Conservation (phyloP, 176 grass and related monocot genomes). For the Paspalum vaginatum region DNA sequence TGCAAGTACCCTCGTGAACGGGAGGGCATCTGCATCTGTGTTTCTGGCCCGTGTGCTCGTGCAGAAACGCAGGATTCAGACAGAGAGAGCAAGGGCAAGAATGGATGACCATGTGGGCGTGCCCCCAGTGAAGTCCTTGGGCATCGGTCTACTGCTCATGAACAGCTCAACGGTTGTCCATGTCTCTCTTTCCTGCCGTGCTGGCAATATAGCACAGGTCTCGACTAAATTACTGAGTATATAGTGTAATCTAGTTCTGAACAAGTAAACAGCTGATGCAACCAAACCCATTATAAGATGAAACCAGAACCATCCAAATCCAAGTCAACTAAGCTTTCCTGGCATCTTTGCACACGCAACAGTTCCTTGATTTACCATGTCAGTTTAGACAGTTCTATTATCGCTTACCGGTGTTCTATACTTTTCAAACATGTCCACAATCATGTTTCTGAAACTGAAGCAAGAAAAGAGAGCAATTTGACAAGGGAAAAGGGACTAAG, state of each 20-base stretch:
- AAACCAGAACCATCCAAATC: background rate
- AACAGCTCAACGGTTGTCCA: constrained; percentile 27
- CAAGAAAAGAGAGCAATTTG: background rate
- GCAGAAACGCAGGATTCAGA: constrained; percentile 6
- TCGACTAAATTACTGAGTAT: constrained; percentile 9
- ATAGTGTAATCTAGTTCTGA: background rate
- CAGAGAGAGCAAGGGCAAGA: constrained; percentile 11
- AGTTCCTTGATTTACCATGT: background rate
- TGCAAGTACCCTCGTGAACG: background rate
- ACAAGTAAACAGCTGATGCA: background rate
- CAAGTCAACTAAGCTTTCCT: constrained; percentile 1
- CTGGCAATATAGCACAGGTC: background rate
- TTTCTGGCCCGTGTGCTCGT: background rate
- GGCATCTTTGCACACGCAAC: background rate
- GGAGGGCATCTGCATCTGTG: constrained; percentile 22
- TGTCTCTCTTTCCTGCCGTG: constrained; percentile 5
- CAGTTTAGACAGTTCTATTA: background rate
- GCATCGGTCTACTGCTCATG: background rate
- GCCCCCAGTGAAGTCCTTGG: background rate
- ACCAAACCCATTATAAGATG: background rate
- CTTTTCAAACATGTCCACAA: background rate
- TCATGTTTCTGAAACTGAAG: background rate
- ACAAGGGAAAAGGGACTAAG: no score
- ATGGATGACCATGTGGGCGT: constrained; percentile 19
- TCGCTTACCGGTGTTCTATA: background rate